Percentiles rank a stretch among this genome's conserved stretches.
phyloP scores from a whole-genome alignment of 2,329 filamentous ascomycete genomes.

The Trichoderma oligosporum region DNA sequence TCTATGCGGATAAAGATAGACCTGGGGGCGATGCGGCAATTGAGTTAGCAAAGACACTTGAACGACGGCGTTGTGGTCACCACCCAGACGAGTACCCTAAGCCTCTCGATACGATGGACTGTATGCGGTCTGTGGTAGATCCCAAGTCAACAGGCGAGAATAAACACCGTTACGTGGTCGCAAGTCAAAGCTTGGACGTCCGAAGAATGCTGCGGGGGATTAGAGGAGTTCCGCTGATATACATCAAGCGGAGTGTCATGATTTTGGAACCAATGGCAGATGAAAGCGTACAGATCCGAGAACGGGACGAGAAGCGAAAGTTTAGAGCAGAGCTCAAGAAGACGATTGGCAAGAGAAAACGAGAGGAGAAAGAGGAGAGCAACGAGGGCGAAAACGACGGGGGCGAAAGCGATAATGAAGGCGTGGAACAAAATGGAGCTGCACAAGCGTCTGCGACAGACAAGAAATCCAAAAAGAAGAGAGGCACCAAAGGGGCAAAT shows the following conservation, averaged over 20 bases:
- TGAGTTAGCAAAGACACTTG: conserved; percentile 68
- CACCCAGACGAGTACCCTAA: conserved; percentile 67
- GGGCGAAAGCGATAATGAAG: conserved; percentile 24
- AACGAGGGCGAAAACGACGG: conserved; percentile 33
- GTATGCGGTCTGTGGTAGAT: conserved; percentile 71
- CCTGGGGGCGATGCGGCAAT: conserved; percentile 59
- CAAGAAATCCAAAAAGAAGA: conserved; percentile 30
- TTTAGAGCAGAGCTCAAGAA: conserved; percentile 66
- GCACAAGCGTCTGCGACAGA: conserved; percentile 26
- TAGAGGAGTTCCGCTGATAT: conserved; percentile 70
- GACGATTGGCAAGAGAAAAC: conserved; percentile 48
- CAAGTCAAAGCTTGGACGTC: conserved; percentile 65
- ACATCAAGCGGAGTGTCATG: conserved; percentile 76
- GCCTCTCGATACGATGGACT: conserved; percentile 66
- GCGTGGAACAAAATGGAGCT: conserved; percentile 24
- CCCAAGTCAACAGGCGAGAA: conserved; percentile 68
- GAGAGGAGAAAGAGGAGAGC: conserved; percentile 41
- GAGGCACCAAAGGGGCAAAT: conserved; percentile 66
- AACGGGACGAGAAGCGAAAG: conserved; percentile 69
- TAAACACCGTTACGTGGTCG: conserved; percentile 75
- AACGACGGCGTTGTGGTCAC: conserved; percentile 75
- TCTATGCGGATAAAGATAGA: conserved; percentile 61
- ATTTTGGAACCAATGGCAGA: conserved; percentile 67
- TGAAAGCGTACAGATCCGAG: conserved; percentile 58
- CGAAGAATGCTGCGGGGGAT: conserved; percentile 62